Evolutionary conservation across 2,329 filamentous ascomycete species (phyloP), one percentile per base, ranked within the genome.

Genomic region (Calonectria naviculata): DNA sequence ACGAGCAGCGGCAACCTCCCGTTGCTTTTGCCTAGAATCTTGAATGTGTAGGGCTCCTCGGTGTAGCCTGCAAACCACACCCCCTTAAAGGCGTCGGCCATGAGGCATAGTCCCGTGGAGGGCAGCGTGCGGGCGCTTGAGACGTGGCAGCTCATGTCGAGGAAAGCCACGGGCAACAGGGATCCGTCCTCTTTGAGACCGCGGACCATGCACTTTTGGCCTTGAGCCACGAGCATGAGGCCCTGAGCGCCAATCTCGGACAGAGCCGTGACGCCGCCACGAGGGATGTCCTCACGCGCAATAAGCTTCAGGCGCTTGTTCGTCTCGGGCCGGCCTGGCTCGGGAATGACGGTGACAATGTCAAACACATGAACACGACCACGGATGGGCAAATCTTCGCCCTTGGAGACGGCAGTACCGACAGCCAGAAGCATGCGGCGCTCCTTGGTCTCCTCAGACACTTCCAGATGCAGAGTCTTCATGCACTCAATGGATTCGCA

Each of bases 41-140:
- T 93, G 91, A 99, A 95, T 76, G 94, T 95, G 81, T 98, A 99
- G 1, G 97, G 97, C 79, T 98, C 97, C 84, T 99, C 96, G 10
- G 94, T 97, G 80, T 98, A 99, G 0, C 97, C 97, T 0, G 94
- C 94, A 76, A 99, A 97, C 95, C 97, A 98, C 3, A 98, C 88
- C 0, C 97, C 97, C 84, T 98, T 98, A 80, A 97, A 92, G 0
- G 93, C 94, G 84, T 99, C 97, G 0, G 94, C 94, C 84, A 98
- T 92, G 13, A 98, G 87, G 78, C 94, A 95, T 80, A 99, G 88
- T 0, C 96, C 95, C 0, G 95, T 97, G 1, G 93, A 91, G 4
- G 92, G 91, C 21, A 99, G 88, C 78, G 95, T 94, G 79, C 95
- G 97, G 65, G 95, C 89, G n/a, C 93, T 91, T 3, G 92, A 94